These are phyloP conservation scores for Mimosa bimucronata DNA, from an alignment of 306 rosid species.

Conservation along the genomic window DNA sequence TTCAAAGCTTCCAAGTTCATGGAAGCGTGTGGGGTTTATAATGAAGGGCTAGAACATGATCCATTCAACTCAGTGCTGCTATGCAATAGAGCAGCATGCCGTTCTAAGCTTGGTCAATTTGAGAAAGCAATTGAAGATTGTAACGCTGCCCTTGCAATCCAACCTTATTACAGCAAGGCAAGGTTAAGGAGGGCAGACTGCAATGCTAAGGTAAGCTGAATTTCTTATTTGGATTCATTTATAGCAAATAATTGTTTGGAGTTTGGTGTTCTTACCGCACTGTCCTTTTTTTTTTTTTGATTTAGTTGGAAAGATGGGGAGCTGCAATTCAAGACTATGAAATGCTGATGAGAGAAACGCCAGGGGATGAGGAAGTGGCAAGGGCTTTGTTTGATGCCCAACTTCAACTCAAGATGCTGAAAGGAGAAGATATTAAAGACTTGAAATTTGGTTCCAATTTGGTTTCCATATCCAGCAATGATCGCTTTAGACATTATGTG, in stretches of 20 bases:
- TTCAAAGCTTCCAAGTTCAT: slow-evolving; percentile 77
- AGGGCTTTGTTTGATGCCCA: slow-evolving; percentile 82
- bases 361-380: slow-evolving; percentile 90
- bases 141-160: slow-evolving; percentile 66
- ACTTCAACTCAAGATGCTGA: slow-evolving; percentile 65
- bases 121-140: slow-evolving; percentile 98
- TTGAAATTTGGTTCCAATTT: slow-evolving; percentile 83
- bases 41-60: slow-evolving; percentile 84
- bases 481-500: slow-evolving; percentile 78
- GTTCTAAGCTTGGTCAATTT: slow-evolving; percentile 79
- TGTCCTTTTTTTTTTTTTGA: slow-evolving; percentile 1
- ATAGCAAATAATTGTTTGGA: not conserved
- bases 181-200: slow-evolving; percentile 87
- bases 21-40: slow-evolving; percentile 71
- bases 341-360: slow-evolving; percentile 74
- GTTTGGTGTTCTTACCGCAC: not conserved
- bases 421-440: slow-evolving; percentile 75
- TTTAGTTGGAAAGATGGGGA: slow-evolving; percentile 90
- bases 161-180: slow-evolving; percentile 90
- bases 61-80: slow-evolving; percentile 74
- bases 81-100: slow-evolving; percentile 96
- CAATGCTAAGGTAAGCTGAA: slow-evolving; percentile 69
- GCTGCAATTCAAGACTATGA: slow-evolving; percentile 91
- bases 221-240: slow-evolving; percentile 11
- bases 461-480: slow-evolving; percentile 71